These are phyloP conservation scores for Dimocarpus longan DNA, from an alignment of 345 rosid species.

Conservation along the genomic window DNA sequence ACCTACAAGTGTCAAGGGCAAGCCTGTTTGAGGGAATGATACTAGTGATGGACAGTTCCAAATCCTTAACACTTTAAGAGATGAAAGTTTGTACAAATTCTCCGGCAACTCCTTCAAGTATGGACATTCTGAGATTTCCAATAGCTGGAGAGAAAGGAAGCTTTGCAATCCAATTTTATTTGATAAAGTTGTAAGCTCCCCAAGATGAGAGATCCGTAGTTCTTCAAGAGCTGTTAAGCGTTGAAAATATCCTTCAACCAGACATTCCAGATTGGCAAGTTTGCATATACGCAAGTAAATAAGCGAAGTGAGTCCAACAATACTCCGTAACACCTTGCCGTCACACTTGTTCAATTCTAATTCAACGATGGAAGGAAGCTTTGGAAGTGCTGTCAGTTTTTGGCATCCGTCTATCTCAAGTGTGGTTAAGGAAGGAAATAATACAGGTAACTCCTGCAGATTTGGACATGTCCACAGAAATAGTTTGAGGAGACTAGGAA, in stretches of 20 bases:
- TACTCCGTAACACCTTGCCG: not conserved
- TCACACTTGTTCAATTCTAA: conserved; percentile 9
- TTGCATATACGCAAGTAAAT: conserved; percentile 8
- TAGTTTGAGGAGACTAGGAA: conserved; percentile 15
- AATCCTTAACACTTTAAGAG: conserved; percentile 16
- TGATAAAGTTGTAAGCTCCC: conserved; percentile 11
- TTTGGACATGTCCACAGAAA: conserved; percentile 11
- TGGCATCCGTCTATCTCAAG: conserved; percentile 18
- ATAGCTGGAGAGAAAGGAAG: conserved; percentile 7
- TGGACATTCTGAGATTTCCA: conserved; percentile 9
- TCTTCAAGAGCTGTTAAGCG: conserved; percentile 17
- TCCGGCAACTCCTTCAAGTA: conserved; percentile 9
- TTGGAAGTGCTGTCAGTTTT: conserved; percentile 9
- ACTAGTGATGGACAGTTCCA: conserved; percentile 11
- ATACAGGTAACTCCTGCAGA: not conserved
- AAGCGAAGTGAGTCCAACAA: not conserved
- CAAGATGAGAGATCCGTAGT: conserved; percentile 12
- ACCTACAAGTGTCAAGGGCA: conserved; percentile 13
- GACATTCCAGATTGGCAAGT: conserved; percentile 5
- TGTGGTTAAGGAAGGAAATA: conserved; percentile 3
- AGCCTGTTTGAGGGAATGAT: conserved; percentile 16
- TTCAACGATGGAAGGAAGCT: conserved; percentile 14
- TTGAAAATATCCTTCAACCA: conserved; percentile 12
- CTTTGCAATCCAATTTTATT: conserved; percentile 8
- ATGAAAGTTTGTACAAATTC: not conserved